Conservation (phyloP, 176 grass and related monocot species). For the Puya raimondii region DNA sequence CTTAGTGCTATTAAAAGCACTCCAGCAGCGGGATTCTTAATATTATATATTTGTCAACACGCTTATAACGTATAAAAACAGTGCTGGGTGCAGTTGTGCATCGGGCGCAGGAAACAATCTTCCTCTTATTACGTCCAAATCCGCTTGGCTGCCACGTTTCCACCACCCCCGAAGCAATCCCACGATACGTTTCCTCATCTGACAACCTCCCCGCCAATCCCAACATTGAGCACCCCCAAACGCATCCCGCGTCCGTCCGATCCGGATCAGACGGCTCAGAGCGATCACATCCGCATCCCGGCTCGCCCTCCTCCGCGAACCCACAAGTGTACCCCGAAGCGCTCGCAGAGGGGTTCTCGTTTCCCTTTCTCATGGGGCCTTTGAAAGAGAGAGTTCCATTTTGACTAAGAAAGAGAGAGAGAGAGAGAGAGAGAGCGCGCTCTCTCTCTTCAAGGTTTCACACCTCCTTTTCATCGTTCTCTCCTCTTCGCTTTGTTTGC, state of each 20-base stretch:
- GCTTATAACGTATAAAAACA: too few species aligned
- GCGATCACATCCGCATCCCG: too few species aligned
- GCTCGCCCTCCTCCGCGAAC: too few species aligned
- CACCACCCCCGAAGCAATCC: not conserved
- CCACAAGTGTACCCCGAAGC: not conserved
- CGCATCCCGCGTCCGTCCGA: conserved; percentile 12
- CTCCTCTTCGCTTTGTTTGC: conserved; percentile 11
- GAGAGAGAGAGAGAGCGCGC: too few species aligned
- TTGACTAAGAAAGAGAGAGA: not conserved
- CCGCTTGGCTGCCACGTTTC: not conserved
- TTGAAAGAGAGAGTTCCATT: conserved; percentile 16
- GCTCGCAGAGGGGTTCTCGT: not conserved
- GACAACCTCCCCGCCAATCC: too few species aligned
- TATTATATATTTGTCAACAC: too few species aligned
- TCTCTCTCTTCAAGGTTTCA: conserved; percentile 5
- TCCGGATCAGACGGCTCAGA: conserved; percentile 29
- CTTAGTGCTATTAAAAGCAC: too few species aligned
- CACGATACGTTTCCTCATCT: too few species aligned
- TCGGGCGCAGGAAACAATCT: too few species aligned
- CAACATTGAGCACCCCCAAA: not conserved
- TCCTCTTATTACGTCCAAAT: conserved; percentile 2
- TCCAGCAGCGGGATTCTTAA: too few species aligned
- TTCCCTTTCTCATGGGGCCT: not conserved
- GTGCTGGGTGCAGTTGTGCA: too few species aligned
- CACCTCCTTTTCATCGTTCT: conserved; percentile 5